Percentiles rank a stretch among this genome's conserved stretches.
These are phyloP conservation scores for Talaromyces sp. DNA, from an alignment of 2,329 filamentous ascomycete species.

Conservation along the genomic window DNA sequence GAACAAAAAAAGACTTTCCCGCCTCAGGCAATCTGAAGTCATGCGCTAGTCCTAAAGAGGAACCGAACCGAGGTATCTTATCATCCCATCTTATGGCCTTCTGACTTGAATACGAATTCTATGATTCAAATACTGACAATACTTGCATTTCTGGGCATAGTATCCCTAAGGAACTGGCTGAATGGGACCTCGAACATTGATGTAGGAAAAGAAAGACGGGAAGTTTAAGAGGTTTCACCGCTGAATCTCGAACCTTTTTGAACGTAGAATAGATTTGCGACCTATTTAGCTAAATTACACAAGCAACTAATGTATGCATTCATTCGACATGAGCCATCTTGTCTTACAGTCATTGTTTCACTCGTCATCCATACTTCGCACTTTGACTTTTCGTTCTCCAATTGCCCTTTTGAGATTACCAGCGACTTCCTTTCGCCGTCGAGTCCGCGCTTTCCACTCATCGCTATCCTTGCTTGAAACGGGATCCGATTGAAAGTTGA, in stretches of 20 bases:
- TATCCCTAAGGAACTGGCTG: too few species aligned
- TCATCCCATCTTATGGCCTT: background rate
- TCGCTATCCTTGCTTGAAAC: slow-evolving; percentile 27
- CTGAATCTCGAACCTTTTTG: background rate
- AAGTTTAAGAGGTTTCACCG: too few species aligned
- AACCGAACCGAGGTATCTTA: background rate
- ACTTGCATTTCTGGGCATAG: too few species aligned
- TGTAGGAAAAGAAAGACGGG: too few species aligned
- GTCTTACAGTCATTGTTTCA: slow-evolving; percentile 12
- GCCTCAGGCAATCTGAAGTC: background rate
- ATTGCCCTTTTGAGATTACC: slow-evolving; percentile 24
- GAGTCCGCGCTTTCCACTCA: slow-evolving; percentile 33
- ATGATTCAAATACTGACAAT: too few species aligned
- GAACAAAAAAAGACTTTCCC: background rate
- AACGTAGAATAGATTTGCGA: background rate
- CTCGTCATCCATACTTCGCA: slow-evolving; percentile 23
- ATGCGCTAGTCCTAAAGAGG: background rate
- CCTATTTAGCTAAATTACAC: background rate
- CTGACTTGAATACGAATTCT: too few species aligned
- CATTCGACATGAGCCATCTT: background rate
- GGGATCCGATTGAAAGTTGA: slow-evolving; percentile 25
- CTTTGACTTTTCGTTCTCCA: slow-evolving; percentile 18
- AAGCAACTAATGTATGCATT: slow-evolving; percentile 1
- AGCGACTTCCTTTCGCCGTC: slow-evolving; percentile 27
- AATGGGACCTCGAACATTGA: too few species aligned